Base-by-base conservation (phyloP, 805 yeast genomes). In the Priceomyces castillae region DNA sequence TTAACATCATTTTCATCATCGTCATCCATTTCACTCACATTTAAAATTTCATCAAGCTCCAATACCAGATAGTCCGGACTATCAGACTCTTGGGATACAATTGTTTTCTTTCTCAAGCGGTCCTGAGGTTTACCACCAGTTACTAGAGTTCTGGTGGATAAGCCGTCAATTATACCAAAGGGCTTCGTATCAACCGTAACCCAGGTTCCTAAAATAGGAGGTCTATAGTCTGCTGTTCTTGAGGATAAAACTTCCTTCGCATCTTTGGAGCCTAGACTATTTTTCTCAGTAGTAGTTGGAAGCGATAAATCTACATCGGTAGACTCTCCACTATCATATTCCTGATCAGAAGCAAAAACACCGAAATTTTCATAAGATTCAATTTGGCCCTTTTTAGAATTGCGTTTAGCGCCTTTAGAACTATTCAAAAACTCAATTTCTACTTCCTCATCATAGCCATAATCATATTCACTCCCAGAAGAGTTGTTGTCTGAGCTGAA, bases 151-250 rank as follows among this genome's bases (percentile, higher is more conserved):
- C 97, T 76, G 0, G 98, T 94, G 0, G 96, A 83, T 23, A 88
- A 75, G 4, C 99, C 99, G 61, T 92, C 98, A 57, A 92, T 92
- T 46, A 92, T 89, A 17, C 97, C 95, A 62, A 86, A 89, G 1
- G 96, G 97, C 54, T 88, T 83, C 40, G 79, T 79, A 36, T 73
- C 78, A 40, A 84, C 79, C 4, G 95, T 84, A 28, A 85, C 82
- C 95, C 97, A 92, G 2, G 96, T 84, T 0, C 97, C 98, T 45
- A 92, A 71, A 20, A 87, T 78, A 2, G 99, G 99, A 3, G 98
- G 97, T 42, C 95, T 71, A 48, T 89, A 81, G 41, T 90, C 89
- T 18, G 87, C 85, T 4, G 85, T 82, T 40, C 90, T 84, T 1
- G 95, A 84, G 4, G 95, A 84, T n/a, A 92, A 77, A 4, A 92